Evolutionary conservation across 2,329 filamentous ascomycete genomes (phyloP).

Genomic region (Colletotrichum euphorbiae): DNA sequence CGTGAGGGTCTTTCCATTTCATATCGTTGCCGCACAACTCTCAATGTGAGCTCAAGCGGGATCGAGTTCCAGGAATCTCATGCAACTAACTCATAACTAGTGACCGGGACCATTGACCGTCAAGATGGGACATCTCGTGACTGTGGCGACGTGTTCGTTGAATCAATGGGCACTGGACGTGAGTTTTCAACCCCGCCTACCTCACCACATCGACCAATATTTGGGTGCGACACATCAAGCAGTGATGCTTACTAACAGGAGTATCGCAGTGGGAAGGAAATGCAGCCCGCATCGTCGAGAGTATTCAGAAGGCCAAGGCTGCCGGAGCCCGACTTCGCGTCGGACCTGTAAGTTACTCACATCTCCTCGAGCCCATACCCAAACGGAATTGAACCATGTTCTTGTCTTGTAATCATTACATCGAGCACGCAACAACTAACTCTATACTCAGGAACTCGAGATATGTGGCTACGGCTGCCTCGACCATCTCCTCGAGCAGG

Average conservation of each 20-base stretch:
- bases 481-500: conserved; percentile 55
- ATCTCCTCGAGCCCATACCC: neutral
- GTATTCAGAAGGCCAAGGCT: conserved; percentile 57
- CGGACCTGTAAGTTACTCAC: conserved; percentile 58
- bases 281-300: conserved; percentile 69
- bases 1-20: neutral
- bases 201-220: neutral
- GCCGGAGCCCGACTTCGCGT: conserved; percentile 64
- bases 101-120: neutral
- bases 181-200: conserved; percentile 2
- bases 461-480: conserved; percentile 60
- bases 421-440: neutral
- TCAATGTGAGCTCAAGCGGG: neutral
- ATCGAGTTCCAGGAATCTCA: neutral
- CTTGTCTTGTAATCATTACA: too few species aligned
- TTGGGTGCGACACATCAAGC: conserved; percentile 46
- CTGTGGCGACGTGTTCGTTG: conserved; percentile 52
- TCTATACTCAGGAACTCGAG: conserved; percentile 55
- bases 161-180: conserved; percentile 61
- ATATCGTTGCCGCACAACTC: too few species aligned
- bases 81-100: neutral
- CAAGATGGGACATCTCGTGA: conserved; percentile 43
- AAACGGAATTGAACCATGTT: too few species aligned
- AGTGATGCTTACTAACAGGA: neutral
- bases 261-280: conserved; percentile 61